Evolutionary conservation across 2,329 filamentous ascomycete genomes (phyloP).

Genomic region (Penicillium sp.): DNA sequence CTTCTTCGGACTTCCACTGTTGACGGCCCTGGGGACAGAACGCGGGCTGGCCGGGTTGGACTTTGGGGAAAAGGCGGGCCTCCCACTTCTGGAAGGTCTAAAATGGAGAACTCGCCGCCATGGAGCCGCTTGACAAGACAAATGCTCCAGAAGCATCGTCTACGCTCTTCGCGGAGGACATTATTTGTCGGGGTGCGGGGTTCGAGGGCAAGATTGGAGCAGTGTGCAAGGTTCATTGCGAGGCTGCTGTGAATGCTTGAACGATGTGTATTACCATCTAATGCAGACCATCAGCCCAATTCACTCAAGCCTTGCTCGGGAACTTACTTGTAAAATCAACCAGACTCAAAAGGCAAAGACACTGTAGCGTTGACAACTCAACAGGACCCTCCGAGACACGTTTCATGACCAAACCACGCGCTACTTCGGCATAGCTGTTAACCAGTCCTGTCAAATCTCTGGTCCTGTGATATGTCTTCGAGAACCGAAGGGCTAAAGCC

Average conservation of each 20-base stretch:
- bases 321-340: conserved; percentile 42
- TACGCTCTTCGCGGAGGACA: conserved; percentile 30
- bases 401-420: conserved; percentile 38
- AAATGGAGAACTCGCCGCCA: conserved; percentile 41
- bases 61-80: conserved; percentile 41
- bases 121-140: conserved; percentile 44
- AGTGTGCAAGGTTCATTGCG: conserved; percentile 46
- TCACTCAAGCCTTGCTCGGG: background rate
- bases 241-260: conserved; percentile 45
- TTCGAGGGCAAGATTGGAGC: conserved; percentile 44
- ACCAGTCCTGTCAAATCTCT: conserved; percentile 26
- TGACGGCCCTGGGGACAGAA: conserved; percentile 20
- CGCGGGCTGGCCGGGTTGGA: conserved; percentile 25
- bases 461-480: conserved; percentile 22
- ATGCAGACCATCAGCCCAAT: background rate
- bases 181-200: conserved; percentile 16
- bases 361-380: conserved; percentile 43
- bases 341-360: conserved; percentile 40
- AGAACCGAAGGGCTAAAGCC: conserved; percentile 45
- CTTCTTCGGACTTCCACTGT: conserved; percentile 22
- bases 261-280: conserved; percentile 46
- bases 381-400: conserved; percentile 38
- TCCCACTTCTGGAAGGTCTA: conserved; percentile 34
- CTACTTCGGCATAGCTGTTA: conserved; percentile 37
- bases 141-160: conserved; percentile 44